phyloP scores from a whole-genome alignment of 768 basidiomycete genomes.

The Termitomyces sp. region DNA sequence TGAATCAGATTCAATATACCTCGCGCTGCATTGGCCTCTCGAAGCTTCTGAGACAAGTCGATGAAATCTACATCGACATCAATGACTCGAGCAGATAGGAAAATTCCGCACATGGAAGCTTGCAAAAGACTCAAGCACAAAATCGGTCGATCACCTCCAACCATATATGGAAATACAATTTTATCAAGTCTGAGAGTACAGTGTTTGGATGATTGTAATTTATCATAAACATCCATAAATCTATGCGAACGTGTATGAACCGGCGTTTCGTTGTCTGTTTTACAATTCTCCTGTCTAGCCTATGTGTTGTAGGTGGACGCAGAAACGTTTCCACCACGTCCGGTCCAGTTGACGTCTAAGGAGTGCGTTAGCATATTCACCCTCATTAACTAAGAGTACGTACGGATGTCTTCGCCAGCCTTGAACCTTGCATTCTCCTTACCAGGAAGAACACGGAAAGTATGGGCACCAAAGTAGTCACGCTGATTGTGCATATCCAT shows the following conservation, averaged over 20 bases:
- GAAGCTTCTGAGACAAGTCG: conserved; percentile 32
- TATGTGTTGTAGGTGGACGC: conserved; percentile 77
- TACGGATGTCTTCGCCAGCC: conserved; percentile 84
- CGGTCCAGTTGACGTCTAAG: conserved; percentile 97
- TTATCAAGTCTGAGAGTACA: neutral
- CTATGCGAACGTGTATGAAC: neutral
- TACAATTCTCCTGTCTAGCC: conserved; percentile 13
- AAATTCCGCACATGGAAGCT: conserved; percentile 72
- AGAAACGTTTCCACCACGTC: conserved; percentile 93
- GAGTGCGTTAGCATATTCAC: conserved; percentile 2
- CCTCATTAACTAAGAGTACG: conserved; percentile 28
- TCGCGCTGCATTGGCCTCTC: conserved; percentile 50
- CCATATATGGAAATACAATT: neutral
- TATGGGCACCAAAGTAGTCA: conserved; percentile 99
- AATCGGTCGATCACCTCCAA: neutral
- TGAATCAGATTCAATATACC: conserved; percentile 35
- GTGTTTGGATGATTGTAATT: neutral
- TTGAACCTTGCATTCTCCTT: conserved; percentile 85
- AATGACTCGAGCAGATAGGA: conserved; percentile 37
- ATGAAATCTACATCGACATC: conserved; percentile 16
- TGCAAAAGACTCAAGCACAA: conserved; percentile 14
- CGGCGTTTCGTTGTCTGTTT: neutral
- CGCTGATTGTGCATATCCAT: conserved; percentile 42
- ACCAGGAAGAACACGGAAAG: conserved; percentile 91
- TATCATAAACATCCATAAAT: conserved; percentile 8